Evolutionary conservation across 139 green algal species (phyloP).

Genomic region (Micractinium conductrix): DNA sequence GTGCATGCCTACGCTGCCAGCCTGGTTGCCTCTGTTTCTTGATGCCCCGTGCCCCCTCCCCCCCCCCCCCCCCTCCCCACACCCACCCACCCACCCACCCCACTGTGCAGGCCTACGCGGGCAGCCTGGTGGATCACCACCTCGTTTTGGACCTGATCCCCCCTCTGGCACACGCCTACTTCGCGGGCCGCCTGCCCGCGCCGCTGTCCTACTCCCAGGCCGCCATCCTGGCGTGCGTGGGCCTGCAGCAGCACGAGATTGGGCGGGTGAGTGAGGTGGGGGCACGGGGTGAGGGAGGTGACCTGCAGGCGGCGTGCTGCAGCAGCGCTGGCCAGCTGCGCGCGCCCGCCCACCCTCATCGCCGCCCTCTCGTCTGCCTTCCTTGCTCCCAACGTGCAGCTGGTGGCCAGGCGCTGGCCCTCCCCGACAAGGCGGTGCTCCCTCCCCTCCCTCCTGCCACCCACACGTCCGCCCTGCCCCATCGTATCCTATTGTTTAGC

Average conservation of each 20-base stretch:
- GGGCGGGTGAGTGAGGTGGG: slow-evolving; percentile 13
- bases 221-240: slow-evolving; percentile 77
- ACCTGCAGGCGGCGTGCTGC: not conserved
- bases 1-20: too few relatives aligned
- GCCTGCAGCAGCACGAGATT: slow-evolving; percentile 74
- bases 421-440: too few relatives aligned
- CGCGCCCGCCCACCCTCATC: too few relatives aligned
- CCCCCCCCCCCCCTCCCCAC: not conserved
- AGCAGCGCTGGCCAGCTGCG: too few relatives aligned
- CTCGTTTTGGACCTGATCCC: slow-evolving; percentile 90
- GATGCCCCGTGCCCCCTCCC: not conserved
- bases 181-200: slow-evolving; percentile 77
- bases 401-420: too few relatives aligned
- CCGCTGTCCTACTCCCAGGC: slow-evolving; percentile 86
- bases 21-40: too few relatives aligned
- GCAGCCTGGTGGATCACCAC: slow-evolving; percentile 97
- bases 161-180: slow-evolving; percentile 81
- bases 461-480: too few relatives aligned
- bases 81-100: too few relatives aligned
- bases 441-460: too few relatives aligned
- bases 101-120: slow-evolving; percentile 93
- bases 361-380: not conserved
- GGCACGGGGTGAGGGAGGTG: not conserved
- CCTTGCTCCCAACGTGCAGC: too few relatives aligned
- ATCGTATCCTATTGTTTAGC: too few relatives aligned